Evolutionary conservation across 2,329 filamentous ascomycete genomes (phyloP), one percentile per base, ranked within the genome.

Genomic region (Trichoderma sp.): DNA sequence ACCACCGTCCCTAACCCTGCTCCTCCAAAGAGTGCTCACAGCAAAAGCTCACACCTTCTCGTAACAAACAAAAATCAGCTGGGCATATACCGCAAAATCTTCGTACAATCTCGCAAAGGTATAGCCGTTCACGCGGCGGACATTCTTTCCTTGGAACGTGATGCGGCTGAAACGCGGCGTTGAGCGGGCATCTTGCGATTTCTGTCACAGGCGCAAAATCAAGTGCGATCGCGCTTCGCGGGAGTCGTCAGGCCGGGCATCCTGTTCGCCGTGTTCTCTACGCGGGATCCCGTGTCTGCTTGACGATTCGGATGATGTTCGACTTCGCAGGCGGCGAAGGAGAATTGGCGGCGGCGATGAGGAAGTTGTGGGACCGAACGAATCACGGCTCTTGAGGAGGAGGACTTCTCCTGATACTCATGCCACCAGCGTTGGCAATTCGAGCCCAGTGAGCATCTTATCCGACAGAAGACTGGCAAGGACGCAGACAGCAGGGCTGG

Each of bases 111-210:
- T 34, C 34, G 26, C 30, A 43, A 12, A 12, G 15, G 7, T 10
- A 7, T 19, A 7, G 15, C 7, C 9, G 15, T 17, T n/a, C n/a
- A n/a, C n/a, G n/a, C n/a, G 3, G 58, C 58, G 47, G 58, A 24
- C 12, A 24, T 52, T 44, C 30, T 17, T 24, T 1, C 7, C 21
- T 39, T 7, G 3, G 21, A 24, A 9, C 24, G 41, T 3, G 4
- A 61, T 61, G 58, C 58, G 47, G 58, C 26, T 61, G 48, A 61
- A 61, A 26, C 58, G 47, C 26, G 58, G 58, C 19, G 39, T 52
- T 19, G 58, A 61, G 58, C 58, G 58, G 47, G 47, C 58, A 9
- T 61, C 58, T 5, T 61, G 58, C 28, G 58, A 61, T 28, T 61
- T 61, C 39, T 61, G 58, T 5, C 58, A 61, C 44, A 7, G 58